Evolutionary conservation across 139 green algal species (phyloP).

Genomic region (Haematococcus lacustris): DNA sequence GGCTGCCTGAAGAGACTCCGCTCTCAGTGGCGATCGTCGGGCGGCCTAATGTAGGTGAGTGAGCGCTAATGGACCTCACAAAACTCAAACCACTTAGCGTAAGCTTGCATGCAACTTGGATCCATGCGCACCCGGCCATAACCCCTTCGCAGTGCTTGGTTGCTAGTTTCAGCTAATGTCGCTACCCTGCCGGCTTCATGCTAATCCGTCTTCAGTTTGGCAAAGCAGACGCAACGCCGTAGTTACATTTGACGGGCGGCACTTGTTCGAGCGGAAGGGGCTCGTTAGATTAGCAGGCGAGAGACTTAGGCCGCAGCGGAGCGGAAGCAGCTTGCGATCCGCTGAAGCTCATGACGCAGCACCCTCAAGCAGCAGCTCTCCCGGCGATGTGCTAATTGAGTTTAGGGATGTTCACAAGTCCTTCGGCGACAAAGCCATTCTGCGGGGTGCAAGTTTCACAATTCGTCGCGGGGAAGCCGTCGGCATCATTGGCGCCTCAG

Average conservation of each 20-base stretch:
- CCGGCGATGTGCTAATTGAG: constrained; percentile 84
- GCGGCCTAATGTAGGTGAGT: constrained; percentile 85
- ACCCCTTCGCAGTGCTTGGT: too few species aligned
- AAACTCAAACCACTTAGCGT: neutral
- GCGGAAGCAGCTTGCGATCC: neutral
- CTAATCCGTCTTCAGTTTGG: neutral
- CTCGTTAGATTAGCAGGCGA: neutral
- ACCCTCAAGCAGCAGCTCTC: neutral
- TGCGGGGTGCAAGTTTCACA: constrained; percentile 86
- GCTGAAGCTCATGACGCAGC: neutral
- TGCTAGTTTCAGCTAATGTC: too few species aligned
- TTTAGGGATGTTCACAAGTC: constrained; percentile 90
- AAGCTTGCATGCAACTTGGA: neutral
- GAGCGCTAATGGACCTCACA: neutral
- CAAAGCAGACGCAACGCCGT: neutral
- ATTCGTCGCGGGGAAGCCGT: constrained; percentile 92
- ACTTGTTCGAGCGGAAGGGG: neutral
- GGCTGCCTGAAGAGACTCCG: constrained; percentile 37
- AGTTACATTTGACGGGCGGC: neutral
- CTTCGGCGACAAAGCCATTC: constrained; percentile 89
- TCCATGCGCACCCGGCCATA: too few species aligned
- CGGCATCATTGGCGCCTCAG: constrained; percentile 94
- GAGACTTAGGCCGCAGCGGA: too few species aligned
- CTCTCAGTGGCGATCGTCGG: constrained; percentile 89
- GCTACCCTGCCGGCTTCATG: too few species aligned